Base-by-base conservation (phyloP, 176 grass and related monocot genomes). In the Elaeis guineensis region DNA sequence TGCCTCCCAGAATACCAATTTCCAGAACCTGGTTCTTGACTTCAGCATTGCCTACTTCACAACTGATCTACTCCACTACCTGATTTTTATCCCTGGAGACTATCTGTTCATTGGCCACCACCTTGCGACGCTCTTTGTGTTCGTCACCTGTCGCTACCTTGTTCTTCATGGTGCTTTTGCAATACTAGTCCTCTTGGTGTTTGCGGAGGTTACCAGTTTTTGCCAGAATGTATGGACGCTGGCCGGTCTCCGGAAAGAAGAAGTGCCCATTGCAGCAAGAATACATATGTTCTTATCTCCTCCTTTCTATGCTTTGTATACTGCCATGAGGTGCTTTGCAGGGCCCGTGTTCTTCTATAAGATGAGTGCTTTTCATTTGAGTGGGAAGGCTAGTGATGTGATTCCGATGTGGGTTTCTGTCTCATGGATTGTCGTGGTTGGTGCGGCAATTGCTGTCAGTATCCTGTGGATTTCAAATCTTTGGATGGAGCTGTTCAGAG, bases 41-140 rank as follows among this genome's bases (percentile, higher is more conserved):
- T 97, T 88, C 65, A 97, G 92, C 70, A 66, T 97, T 24, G 80
- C 80, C 53, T 97, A 97, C 88, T 97, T 97, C 78, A 75, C 78
- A 20, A 75, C 88, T 78, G 92, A 97, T 83, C 81, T 91, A 17
- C 74, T 97, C 55, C 92, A 97, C 64, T 97, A 97, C 75, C 75
- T 91, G 44, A 73, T 86, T 53, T 85, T 97, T 52, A 72, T 87
- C 48, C 92, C 92, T 4, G 78, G 63, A 14, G 92, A 97, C 52
- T 62, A 57, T 57, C 84, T 97, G 62, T 97, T 91, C 69, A 88
- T 97, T 75, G 92, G 83, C 30, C 92, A 97, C 79, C 92, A 97
- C 69, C 39, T 97, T 62, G 92, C 92, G 28, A 97, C 87, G 21
- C 92, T 97, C 61, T 97, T 91, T 23, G 92, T 97, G 65, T 91